phyloP scores from a whole-genome alignment of 495 filamentous ascomycete species.

The Hypoxylon intermedium region DNA sequence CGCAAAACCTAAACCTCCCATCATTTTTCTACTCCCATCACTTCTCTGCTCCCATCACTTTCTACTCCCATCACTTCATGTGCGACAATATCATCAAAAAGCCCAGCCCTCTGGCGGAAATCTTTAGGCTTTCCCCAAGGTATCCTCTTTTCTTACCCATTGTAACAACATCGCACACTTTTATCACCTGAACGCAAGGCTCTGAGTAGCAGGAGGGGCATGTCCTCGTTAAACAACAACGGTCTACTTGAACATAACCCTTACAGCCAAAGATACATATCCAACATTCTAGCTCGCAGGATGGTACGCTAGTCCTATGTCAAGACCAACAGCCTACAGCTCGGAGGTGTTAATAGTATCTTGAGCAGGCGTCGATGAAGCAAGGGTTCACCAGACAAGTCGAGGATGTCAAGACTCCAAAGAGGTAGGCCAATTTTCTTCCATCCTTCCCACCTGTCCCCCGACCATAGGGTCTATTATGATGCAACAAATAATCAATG shows the following conservation, averaged over 20 bases:
- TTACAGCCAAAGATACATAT: slow-evolving; percentile 16
- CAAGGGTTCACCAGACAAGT: slow-evolving; percentile 79
- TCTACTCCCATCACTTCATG: slow-evolving; percentile 4
- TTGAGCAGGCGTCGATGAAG: slow-evolving; percentile 66
- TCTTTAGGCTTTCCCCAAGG: slow-evolving; percentile 10
- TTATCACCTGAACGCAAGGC: not conserved
- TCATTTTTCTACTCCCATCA: not conserved
- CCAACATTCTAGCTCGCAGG: slow-evolving; percentile 24
- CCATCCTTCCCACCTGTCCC: slow-evolving; percentile 12
- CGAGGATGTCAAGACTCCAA: slow-evolving; percentile 85
- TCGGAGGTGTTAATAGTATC: slow-evolving; percentile 17
- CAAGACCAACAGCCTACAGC: not conserved
- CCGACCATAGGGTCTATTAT: slow-evolving; percentile 54
- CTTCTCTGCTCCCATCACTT: not conserved
- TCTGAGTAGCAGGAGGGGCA: slow-evolving; percentile 12
- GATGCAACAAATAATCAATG: slow-evolving; percentile 93
- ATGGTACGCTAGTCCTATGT: slow-evolving; percentile 25
- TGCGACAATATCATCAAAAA: slow-evolving; percentile 6
- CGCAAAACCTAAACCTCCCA: too few relatives aligned
- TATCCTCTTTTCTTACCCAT: not conserved
- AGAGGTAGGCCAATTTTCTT: slow-evolving; percentile 71
- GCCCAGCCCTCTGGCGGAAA: slow-evolving; percentile 17
- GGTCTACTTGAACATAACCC: slow-evolving; percentile 7
- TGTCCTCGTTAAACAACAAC: slow-evolving; percentile 20
- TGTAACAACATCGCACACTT: not conserved